A percentile compares a stretch with the other conserved stretches of the same genome.
Conservation (phyloP, 2,329 filamentous ascomycete genomes). For the Coniochaeta ligniaria region DNA sequence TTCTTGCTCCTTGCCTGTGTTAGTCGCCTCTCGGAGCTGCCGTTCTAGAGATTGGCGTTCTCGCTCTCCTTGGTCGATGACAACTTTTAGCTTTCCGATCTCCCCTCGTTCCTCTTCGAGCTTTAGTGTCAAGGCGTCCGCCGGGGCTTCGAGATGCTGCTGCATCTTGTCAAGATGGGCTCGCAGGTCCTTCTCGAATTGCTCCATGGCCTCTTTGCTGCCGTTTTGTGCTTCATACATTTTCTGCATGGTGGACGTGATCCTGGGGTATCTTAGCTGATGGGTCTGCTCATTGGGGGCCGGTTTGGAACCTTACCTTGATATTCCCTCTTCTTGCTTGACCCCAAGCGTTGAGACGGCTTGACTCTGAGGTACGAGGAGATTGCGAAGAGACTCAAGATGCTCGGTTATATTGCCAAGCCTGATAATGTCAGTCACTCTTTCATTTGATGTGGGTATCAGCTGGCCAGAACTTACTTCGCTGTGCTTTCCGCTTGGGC, state of each 20-base stretch:
- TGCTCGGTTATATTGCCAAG: background rate
- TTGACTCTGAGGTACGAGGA: background rate
- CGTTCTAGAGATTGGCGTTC: background rate
- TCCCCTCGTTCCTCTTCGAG: background rate
- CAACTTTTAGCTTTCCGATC: background rate
- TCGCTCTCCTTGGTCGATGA: background rate
- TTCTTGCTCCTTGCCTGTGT: background rate
- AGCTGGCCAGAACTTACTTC: background rate
- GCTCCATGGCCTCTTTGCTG: background rate
- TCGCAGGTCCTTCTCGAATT: background rate
- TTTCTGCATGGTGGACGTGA: background rate
- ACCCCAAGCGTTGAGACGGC: background rate
- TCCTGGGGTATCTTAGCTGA: background rate
- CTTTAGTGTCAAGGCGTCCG: background rate
- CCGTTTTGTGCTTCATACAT: background rate
- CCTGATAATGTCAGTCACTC: background rate
- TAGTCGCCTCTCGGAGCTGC: background rate
- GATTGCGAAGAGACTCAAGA: background rate
- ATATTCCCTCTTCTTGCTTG: background rate
- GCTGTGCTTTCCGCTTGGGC: background rate
- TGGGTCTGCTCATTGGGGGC: background rate
- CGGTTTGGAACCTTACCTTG: background rate
- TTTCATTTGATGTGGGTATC: background rate
- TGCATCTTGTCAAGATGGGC: conserved; percentile 1
- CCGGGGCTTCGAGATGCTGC: conserved; percentile 1